Conservation (phyloP, 352 stramenopile species). For the Phytophthora litchii region DNA sequence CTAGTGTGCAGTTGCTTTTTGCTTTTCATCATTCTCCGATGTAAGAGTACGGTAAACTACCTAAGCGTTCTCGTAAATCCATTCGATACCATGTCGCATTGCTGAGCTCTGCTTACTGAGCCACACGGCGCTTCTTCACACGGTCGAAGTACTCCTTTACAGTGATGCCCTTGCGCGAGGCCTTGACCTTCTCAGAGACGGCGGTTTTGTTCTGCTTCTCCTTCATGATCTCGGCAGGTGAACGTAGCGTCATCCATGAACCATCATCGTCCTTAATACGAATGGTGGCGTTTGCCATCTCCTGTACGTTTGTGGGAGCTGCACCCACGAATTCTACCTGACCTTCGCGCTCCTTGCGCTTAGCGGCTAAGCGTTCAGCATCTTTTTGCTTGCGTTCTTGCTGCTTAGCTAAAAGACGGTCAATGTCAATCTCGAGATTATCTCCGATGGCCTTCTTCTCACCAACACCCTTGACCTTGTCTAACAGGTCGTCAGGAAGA, state of each 20-base stretch:
- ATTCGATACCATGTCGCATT: constrained; percentile 1
- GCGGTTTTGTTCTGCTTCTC: constrained; percentile 71
- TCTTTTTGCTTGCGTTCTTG: constrained; percentile 66
- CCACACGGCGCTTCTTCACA: constrained; percentile 77
- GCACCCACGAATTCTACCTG: constrained; percentile 76
- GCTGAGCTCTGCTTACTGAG: constrained; percentile 36
- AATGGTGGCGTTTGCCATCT: constrained; percentile 79
- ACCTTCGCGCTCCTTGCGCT: constrained; percentile 40
- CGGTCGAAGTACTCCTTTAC: constrained; percentile 90
- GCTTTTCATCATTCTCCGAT: constrained; percentile 9
- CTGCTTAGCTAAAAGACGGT: constrained; percentile 74
- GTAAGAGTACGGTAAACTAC: constrained; percentile 19
- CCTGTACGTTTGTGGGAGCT: constrained; percentile 60
- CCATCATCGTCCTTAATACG: constrained; percentile 87
- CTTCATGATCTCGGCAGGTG: constrained; percentile 80
- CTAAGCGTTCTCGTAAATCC: constrained; percentile 8
- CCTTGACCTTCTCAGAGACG: constrained; percentile 74
- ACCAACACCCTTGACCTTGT: constrained; percentile 53
- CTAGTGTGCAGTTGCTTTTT: constrained; percentile 13
- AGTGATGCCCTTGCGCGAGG: constrained; percentile 74
- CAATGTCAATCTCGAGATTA: constrained; percentile 74
- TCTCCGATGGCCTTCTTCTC: constrained; percentile 35
- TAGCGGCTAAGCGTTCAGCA: constrained; percentile 51
- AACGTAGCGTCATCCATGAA: constrained; percentile 82
- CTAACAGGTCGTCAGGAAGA: constrained; percentile 74